Evolutionary conservation across 495 filamentous ascomycete genomes (phyloP).

Genomic region (Penicillium parvum): DNA sequence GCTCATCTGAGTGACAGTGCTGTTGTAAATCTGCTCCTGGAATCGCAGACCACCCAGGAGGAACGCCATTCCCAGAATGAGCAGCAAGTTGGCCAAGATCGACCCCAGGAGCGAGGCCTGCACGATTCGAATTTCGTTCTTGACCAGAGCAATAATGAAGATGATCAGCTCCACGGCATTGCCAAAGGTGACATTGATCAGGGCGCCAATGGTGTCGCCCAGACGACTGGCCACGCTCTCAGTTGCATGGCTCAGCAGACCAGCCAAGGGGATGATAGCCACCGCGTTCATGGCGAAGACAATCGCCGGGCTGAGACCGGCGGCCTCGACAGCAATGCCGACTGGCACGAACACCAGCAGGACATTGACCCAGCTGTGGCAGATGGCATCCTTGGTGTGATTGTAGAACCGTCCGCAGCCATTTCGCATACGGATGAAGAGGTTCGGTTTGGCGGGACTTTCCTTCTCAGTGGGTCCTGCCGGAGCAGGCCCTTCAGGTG

Average conservation of each 20-base stretch:
- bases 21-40: constrained; percentile 93
- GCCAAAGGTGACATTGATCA: constrained; percentile 85
- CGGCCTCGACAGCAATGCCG: constrained; percentile 63
- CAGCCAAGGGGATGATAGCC: constrained; percentile 78
- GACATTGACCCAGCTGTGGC: constrained; percentile 69
- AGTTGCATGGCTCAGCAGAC: constrained; percentile 75
- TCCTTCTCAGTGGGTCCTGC: constrained; percentile 20
- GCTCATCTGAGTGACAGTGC: constrained; percentile 91
- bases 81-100: constrained; percentile 79
- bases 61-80: constrained; percentile 90
- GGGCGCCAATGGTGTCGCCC: constrained; percentile 74
- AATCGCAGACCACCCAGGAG: constrained; percentile 80
- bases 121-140: constrained; percentile 81
- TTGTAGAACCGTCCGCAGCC: constrained; percentile 32
- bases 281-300: constrained; percentile 79
- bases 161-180: constrained; percentile 90
- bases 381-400: constrained; percentile 39
- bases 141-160: constrained; percentile 47
- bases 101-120: constrained; percentile 86
- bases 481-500: constrained; percentile 15
- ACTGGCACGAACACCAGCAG: constrained; percentile 76
- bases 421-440: constrained; percentile 31
- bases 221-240: constrained; percentile 72
- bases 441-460: constrained; percentile 23
- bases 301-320: constrained; percentile 43